Evolutionary conservation across 2,329 filamentous ascomycete genomes (phyloP).

Genomic region (Clonostachys rosea): DNA sequence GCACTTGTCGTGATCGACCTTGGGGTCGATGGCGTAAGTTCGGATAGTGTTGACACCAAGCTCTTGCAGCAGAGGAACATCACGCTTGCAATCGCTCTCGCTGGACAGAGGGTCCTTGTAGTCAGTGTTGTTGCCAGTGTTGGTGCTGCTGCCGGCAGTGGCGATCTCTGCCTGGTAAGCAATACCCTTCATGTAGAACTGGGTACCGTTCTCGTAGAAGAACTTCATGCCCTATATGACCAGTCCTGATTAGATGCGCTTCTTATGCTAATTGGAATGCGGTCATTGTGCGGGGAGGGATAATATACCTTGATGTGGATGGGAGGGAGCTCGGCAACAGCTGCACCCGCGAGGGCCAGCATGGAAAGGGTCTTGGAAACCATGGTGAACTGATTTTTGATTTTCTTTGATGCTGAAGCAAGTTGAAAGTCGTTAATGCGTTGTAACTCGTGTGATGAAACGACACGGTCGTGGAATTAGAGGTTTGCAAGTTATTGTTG

Average conservation of each 20-base stretch:
- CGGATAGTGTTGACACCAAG: constrained; percentile 90
- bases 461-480: too few species aligned
- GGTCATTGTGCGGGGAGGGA: not conserved
- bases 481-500: too few species aligned
- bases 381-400: constrained; percentile 21
- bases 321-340: constrained; percentile 43
- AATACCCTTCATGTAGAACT: constrained; percentile 82
- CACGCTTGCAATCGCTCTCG: constrained; percentile 67
- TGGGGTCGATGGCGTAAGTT: constrained; percentile 88
- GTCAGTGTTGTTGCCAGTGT: constrained; percentile 30
- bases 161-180: constrained; percentile 86
- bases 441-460: too few species aligned
- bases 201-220: constrained; percentile 73
- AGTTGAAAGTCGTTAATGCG: not conserved
- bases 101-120: constrained; percentile 86
- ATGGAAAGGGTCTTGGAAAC: constrained; percentile 23
- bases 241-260: not conserved
- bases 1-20: constrained; percentile 71
- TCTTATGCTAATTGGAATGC: not conserved
- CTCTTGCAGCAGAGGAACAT: constrained; percentile 75
- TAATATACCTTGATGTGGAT: constrained; percentile 63
- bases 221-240: constrained; percentile 68
- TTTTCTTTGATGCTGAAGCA: not conserved
- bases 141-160: constrained; percentile 44
- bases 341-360: constrained; percentile 33